phyloP scores from a whole-genome alignment of 1,139 yeast genomes.

The Yamadazyma dendronema region DNA sequence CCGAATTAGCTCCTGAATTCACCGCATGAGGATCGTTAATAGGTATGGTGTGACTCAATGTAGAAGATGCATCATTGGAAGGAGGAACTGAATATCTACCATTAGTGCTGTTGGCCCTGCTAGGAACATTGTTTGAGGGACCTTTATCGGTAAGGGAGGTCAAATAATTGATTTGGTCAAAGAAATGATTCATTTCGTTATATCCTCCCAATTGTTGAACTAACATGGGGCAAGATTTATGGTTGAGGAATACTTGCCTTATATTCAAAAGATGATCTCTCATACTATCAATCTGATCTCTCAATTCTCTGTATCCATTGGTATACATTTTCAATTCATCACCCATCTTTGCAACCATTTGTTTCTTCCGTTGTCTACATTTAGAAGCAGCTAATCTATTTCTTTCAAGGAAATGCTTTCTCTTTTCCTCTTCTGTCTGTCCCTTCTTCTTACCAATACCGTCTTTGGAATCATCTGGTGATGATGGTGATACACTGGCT shows the following conservation, averaged over 20 bases:
- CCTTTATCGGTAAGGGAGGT: conserved; percentile 17
- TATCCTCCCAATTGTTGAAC: conserved; percentile 38
- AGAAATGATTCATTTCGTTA: conserved; percentile 30
- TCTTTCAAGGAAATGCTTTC: conserved; percentile 82
- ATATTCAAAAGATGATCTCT: conserved; percentile 59
- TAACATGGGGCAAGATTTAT: conserved; percentile 40
- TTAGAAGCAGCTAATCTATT: conserved; percentile 94
- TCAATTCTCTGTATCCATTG: conserved; percentile 66
- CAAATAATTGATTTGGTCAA: conserved; percentile 30
- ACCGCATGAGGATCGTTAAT: conserved; percentile 9
- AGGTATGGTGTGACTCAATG: conserved; percentile 13
- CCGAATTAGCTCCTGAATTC: conserved; percentile 13
- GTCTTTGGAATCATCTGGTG: conserved; percentile 13
- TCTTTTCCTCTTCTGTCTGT: conserved; percentile 48
- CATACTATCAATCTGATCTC: conserved; percentile 55
- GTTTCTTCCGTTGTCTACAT: conserved; percentile 93
- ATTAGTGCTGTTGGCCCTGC: conserved; percentile 20
- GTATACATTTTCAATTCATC: conserved; percentile 68
- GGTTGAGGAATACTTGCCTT: conserved; percentile 36
- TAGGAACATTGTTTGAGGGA: conserved; percentile 15
- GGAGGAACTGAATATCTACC: conserved; percentile 12
- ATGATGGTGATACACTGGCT: conserved; percentile 1
- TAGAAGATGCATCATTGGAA: conserved; percentile 11
- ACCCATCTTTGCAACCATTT: conserved; percentile 80
- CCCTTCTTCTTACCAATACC: conserved; percentile 8